A percentile compares a stretch with the other conserved stretches of the same genome.
Conservation (phyloP, 129 eudicot species). For the Escallonia herrerae region DNA sequence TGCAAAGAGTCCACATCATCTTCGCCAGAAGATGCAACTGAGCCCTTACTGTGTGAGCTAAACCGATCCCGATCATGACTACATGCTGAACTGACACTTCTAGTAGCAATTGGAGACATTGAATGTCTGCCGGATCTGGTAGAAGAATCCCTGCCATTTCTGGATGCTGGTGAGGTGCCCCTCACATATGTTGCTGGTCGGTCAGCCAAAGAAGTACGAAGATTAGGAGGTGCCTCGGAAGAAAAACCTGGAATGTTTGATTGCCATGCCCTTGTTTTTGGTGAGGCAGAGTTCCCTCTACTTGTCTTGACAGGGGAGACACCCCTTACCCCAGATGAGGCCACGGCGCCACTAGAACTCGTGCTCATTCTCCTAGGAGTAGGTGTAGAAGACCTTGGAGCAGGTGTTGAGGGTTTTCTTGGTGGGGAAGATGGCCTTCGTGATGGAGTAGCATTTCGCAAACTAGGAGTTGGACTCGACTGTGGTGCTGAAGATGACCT, state of each 20-base stretch:
- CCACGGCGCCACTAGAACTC: constrained; percentile 35
- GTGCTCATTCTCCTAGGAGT: constrained; percentile 65
- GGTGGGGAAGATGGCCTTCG: constrained; percentile 79
- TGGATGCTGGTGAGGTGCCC: constrained; percentile 97
- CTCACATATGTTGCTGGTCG: constrained; percentile 89
- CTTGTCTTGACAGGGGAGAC: constrained; percentile 62
- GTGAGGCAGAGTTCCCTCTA: constrained; percentile 76
- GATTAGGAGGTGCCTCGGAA: constrained; percentile 86
- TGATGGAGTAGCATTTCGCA: constrained; percentile 36
- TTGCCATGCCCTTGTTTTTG: constrained; percentile 87
- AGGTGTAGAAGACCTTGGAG: constrained; percentile 56
- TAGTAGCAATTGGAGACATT: constrained; percentile 82
- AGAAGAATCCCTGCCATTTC: constrained; percentile 41
- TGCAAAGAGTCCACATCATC: constrained; percentile 76
- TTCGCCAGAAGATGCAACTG: constrained; percentile 74
- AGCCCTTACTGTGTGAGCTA: constrained; percentile 73
- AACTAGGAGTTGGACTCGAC: constrained; percentile 60
- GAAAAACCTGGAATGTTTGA: constrained; percentile 87
- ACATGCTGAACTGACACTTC: constrained; percentile 74
- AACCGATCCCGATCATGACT: constrained; percentile 64
- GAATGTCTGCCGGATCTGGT: constrained; percentile 57
- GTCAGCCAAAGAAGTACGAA: constrained; percentile 85
- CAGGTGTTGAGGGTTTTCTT: constrained; percentile 46
- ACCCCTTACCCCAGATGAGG: constrained; percentile 49
- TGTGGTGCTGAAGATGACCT: constrained; percentile 67